Base-by-base conservation (phyloP, 2,329 filamentous ascomycete genomes). In the Blastomyces emzantsi region DNA sequence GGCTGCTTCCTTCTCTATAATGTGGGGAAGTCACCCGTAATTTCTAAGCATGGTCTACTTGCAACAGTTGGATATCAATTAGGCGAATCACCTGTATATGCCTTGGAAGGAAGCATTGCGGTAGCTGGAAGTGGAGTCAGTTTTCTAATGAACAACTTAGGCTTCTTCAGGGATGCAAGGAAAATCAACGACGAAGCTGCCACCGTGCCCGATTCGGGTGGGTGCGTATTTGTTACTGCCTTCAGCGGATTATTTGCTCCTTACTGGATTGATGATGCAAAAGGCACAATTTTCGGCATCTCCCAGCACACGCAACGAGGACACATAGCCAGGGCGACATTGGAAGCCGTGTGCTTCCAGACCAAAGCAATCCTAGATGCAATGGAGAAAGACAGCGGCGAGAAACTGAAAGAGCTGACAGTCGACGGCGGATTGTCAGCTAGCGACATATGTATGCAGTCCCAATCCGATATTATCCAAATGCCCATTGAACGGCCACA, bases 211-310 rank as follows among this genome's bases (percentile, higher is more conserved):
- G 88, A 96, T 74, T 95, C 89, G 66, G 92, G 91, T 63, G 92
- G 92, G 8, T 88, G 92, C 62, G 85, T 92, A 22, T 87, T 96
- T 70, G 92, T 96, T 65, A 96, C 92, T 2, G 92, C 92, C 1
- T 96, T 96, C 74, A 92, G 88, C 74, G 92, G 92, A 62, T 82
- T 96, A 2, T 96, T 96, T 73, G 92, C 92, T 0, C 92, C 92
- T 0, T 96, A 96, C 76, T 96, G 92, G 92, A 93, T 96, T 66
- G 91, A 96, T 73, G 90, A 95, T 76, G 91, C 91, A 25, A 89
- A 92, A 74, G 92, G 92, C 64, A 96, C 92, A 5, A 85, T 94
- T 63, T 65, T 93, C 70, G 90, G 90, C 58, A 87, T 95, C 67
- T 94, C 90, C 0, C 88, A 92, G 70, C 88, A 92, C 77, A 96